Conservation (phyloP, 2,329 filamentous ascomycete genomes). For the Lasiodiplodia citricola region DNA sequence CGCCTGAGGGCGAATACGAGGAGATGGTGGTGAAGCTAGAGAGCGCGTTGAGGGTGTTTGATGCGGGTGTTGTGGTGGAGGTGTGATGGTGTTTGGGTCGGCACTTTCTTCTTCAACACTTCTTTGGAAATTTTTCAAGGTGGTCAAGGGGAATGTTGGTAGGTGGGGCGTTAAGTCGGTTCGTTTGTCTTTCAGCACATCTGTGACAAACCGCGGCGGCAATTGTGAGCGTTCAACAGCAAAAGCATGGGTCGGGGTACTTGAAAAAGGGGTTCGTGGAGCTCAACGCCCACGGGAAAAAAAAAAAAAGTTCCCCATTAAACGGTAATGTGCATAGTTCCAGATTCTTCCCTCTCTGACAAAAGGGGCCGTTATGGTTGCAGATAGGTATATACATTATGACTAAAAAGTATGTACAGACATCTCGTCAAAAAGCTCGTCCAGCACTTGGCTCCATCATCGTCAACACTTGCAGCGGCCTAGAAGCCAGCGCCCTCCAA, state of each 20-base stretch:
- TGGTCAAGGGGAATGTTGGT: neutral
- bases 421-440: no score
- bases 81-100: neutral
- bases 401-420: neutral
- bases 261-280: neutral
- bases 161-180: neutral
- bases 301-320: neutral
- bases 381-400: neutral
- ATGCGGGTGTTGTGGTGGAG: conserved; percentile 1
- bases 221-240: neutral
- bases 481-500: conserved; percentile 7
- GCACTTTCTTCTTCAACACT: neutral
- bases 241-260: neutral
- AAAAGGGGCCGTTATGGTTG: neutral
- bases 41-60: conserved; percentile 40
- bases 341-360: neutral
- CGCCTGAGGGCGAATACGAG: conserved; percentile 78
- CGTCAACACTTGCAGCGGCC: no score
- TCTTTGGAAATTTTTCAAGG: neutral
- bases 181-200: neutral
- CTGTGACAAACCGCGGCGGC: neutral
- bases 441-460: no score
- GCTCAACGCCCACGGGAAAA: neutral
- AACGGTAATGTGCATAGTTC: neutral
- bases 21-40: conserved; percentile 71